phyloP scores from a whole-genome alignment of 1,284 basidiomycete species.

The Malassezia arunalokei region DNA sequence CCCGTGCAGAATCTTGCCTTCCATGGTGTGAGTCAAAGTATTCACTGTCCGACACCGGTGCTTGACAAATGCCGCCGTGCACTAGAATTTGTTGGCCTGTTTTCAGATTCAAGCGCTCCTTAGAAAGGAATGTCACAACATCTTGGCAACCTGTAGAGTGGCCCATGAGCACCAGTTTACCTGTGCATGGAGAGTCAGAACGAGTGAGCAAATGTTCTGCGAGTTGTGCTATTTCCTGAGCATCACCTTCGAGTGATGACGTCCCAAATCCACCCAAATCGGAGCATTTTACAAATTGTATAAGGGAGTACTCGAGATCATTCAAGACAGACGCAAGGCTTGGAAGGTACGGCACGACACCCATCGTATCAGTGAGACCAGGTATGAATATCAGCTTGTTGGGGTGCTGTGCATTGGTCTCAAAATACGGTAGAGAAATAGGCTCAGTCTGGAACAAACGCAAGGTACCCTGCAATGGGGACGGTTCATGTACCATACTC shows the following conservation, averaged over 20 bases:
- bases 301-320: slow-evolving; percentile 22
- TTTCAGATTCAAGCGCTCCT: slow-evolving; percentile 6
- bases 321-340: slow-evolving; percentile 16
- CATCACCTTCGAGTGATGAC: slow-evolving; percentile 35
- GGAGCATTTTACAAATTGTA: slow-evolving; percentile 29
- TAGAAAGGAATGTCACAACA: slow-evolving; percentile 24
- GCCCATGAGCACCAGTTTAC: slow-evolving; percentile 35
- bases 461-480: slow-evolving; percentile 15
- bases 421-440: slow-evolving; percentile 25
- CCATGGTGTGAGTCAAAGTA: slow-evolving; percentile 17
- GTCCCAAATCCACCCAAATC: slow-evolving; percentile 35
- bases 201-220: slow-evolving; percentile 18
- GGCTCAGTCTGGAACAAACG: slow-evolving; percentile 25
- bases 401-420: slow-evolving; percentile 20
- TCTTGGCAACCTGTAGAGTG: slow-evolving; percentile 44
- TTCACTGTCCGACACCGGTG: slow-evolving; percentile 38
- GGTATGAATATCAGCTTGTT: slow-evolving; percentile 30
- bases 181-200: slow-evolving; percentile 4
- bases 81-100: slow-evolving; percentile 11
- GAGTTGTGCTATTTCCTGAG: slow-evolving; percentile 27
- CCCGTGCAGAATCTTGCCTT: neutral
- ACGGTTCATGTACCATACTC: neutral
- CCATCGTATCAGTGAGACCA: slow-evolving; percentile 35
- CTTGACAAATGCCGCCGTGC: slow-evolving; percentile 36
- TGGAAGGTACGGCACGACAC: slow-evolving; percentile 29